Conservation (phyloP, 805 yeast species). For the Monosporozyma aquatica region DNA sequence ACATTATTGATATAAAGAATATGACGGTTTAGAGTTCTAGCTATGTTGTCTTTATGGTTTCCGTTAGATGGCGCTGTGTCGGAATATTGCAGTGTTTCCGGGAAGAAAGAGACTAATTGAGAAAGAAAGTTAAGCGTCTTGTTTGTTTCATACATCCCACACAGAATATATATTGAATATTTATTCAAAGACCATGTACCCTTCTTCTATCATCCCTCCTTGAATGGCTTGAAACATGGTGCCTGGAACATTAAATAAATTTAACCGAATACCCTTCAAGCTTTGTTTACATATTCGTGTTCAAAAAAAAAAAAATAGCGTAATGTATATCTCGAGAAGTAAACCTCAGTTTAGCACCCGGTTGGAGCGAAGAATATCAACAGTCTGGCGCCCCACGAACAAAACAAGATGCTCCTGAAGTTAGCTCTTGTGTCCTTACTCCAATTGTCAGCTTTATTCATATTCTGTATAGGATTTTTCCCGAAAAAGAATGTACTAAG, state of each 20-base stretch:
- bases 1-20: neutral
- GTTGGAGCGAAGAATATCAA: neutral
- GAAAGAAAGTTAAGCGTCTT: neutral
- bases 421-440: neutral
- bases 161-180: neutral
- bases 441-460: conserved; percentile 46
- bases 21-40: neutral
- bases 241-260: no score
- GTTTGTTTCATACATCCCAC: neutral
- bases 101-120: neutral
- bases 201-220: no score
- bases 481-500: conserved; percentile 77
- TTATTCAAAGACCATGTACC: no score
- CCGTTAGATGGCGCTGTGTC: neutral
- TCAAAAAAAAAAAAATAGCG: neutral
- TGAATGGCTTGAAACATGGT: no score
- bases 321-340: neutral
- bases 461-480: conserved; percentile 78
- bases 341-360: neutral
- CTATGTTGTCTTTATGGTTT: neutral
- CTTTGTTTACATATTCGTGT: neutral
- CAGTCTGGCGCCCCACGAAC: neutral
- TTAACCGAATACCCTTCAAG: no score
- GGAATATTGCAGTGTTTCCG: neutral
- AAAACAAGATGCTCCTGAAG: neutral